Percentiles rank a stretch among this genome's conserved stretches.
phyloP scores from a whole-genome alignment of 1,284 basidiomycete species.

The Hortiboletus rubellus region DNA sequence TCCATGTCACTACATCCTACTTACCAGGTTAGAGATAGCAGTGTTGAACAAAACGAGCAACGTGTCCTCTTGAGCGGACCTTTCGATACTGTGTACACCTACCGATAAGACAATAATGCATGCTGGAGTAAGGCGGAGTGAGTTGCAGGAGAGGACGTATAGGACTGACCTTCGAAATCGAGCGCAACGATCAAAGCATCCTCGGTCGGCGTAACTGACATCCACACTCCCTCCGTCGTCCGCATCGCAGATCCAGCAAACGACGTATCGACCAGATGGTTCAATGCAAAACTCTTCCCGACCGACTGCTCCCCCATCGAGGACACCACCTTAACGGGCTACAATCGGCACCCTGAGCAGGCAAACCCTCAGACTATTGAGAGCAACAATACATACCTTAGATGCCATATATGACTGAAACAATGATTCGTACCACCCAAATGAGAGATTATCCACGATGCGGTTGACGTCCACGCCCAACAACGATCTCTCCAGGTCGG shows the following conservation, averaged over 20 bases:
- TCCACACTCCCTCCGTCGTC: slow-evolving; percentile 67
- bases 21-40: slow-evolving; percentile 57
- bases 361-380: rapidly evolving
- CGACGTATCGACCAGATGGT: slow-evolving; percentile 63
- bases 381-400: slow-evolving; percentile 39
- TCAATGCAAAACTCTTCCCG: slow-evolving; percentile 61
- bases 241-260: slow-evolving; percentile 69
- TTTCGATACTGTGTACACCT: slow-evolving; percentile 66
- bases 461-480: slow-evolving; percentile 57
- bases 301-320: slow-evolving; percentile 72
- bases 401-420: slow-evolving; percentile 61
- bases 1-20: background rate
- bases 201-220: slow-evolving; percentile 63
- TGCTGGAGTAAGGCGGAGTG: background rate
- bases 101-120: no score
- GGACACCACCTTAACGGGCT: slow-evolving; percentile 64
- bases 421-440: slow-evolving; percentile 68
- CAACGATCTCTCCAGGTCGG: slow-evolving; percentile 50
- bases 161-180: slow-evolving; percentile 56
- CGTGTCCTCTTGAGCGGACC: slow-evolving; percentile 63
- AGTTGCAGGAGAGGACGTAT: background rate
- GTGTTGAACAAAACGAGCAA: slow-evolving; percentile 64
- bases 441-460: slow-evolving; percentile 54
- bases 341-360: background rate
- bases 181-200: slow-evolving; percentile 56